These are phyloP conservation scores for Debaryomyces tyrocola DNA, from an alignment of 805 yeast species.

Conservation along the genomic window DNA sequence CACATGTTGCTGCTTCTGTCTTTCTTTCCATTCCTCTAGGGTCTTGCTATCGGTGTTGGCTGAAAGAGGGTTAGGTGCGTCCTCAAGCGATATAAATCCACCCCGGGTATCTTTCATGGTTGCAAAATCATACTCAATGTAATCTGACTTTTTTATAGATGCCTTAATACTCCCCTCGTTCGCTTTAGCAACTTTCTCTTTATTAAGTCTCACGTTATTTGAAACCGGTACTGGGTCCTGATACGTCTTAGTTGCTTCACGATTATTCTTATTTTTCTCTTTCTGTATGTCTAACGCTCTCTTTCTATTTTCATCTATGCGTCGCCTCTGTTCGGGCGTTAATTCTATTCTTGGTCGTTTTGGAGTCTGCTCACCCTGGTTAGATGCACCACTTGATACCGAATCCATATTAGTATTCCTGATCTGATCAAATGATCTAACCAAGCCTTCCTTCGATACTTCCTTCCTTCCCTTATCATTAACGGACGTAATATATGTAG, in stretches of 20 bases:
- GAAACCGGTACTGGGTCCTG: slow-evolving; percentile 2
- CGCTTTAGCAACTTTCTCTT: slow-evolving; percentile 3
- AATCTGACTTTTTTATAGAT: slow-evolving; percentile 57
- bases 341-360: slow-evolving; percentile 27
- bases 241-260: slow-evolving; percentile 34
- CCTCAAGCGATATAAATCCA: slow-evolving; percentile 61
- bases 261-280: slow-evolving; percentile 30
- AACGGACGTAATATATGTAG: not conserved
- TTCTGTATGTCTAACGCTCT: slow-evolving; percentile 50
- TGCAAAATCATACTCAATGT: slow-evolving; percentile 83
- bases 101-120: slow-evolving; percentile 88
- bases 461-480: not conserved
- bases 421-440: not conserved
- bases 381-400: not conserved
- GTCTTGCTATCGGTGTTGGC: slow-evolving; percentile 20
- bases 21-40: slow-evolving; percentile 49
- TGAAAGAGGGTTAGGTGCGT: slow-evolving; percentile 13
- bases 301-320: slow-evolving; percentile 53
- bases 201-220: not conserved
- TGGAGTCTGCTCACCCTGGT: not conserved
- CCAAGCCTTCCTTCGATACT: not conserved
- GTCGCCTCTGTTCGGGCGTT: slow-evolving; percentile 49
- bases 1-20: slow-evolving; percentile 38
- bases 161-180: slow-evolving; percentile 20
- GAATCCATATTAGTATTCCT: not conserved